Evolutionary conservation across 2,329 filamentous ascomycete genomes (phyloP), one percentile per base, ranked within the genome.

Genomic region (Waltergamsia citrina): DNA sequence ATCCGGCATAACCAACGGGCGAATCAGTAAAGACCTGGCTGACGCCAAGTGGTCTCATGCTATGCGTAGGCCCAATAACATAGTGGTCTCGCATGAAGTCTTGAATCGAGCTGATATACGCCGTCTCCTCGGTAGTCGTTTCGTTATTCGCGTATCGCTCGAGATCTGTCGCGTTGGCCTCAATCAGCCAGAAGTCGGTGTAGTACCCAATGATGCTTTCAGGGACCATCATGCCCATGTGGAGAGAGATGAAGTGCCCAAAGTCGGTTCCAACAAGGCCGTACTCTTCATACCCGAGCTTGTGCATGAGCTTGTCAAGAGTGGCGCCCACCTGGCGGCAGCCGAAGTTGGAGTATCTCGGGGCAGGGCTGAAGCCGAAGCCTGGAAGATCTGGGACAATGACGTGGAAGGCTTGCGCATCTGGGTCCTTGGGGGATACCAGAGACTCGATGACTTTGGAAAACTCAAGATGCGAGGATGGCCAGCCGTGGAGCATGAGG

Each of bases 121-220:
- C 10, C 19, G 34, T 35, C 17, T 35, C 34, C 14, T 35, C 34
- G 3, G 34, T 18, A 3, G 34, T 35, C n/a, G 34, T 35, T 19
- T 30, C 26, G 19, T 35, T 35, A n/a, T 24, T 30, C 5, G 8
- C 17, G n/a, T 27, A 35, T 2, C 34, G 26, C 26, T 18, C 27
- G 7, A 31, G 17, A 15, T 35, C 34, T 3, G 17, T 24, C 2
- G 34, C 26, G 34, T 17, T 35, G 17, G 34, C 14, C 12, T 20
- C 15, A 7, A 35, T 28, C 14, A 25, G 22, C 20, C 25, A 35
- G 34, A 38, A 38, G 7, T 56, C 62, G 2, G 54, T 56, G 0
- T 56, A 43, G 18, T 18, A 60, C 11, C 44, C 65, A 27, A 52
- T 48, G 6, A 47, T 43, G 16, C 16, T 22, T 4, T 21, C 24